A percentile compares a stretch with the other conserved stretches of the same genome.
Evolutionary conservation across 2,329 filamentous ascomycete genomes (phyloP).

Genomic region (Ceratocystis ficicola): DNA sequence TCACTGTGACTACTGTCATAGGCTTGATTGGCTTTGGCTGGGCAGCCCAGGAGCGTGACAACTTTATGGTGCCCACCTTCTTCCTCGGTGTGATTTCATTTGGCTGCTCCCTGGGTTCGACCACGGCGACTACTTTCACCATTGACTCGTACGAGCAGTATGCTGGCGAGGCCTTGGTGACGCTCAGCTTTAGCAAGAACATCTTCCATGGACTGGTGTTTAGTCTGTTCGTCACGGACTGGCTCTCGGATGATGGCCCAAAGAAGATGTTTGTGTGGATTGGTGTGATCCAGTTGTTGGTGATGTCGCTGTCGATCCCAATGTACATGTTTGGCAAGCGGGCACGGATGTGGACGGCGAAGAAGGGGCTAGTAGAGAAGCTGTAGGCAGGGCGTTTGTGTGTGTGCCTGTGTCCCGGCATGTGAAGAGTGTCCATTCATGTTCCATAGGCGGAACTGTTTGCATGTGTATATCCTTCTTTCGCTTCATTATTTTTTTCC

Average conservation of each 20-base stretch:
- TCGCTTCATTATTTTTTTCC: background rate
- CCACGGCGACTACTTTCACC: slow-evolving; percentile 84
- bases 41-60: slow-evolving; percentile 61
- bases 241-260: slow-evolving; percentile 64
- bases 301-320: slow-evolving; percentile 64
- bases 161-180: slow-evolving; percentile 86
- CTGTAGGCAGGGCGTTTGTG: slow-evolving; percentile 29
- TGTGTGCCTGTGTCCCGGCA: background rate
- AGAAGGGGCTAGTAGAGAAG: slow-evolving; percentile 76
- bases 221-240: slow-evolving; percentile 73
- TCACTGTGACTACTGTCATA: slow-evolving; percentile 63
- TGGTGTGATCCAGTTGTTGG: slow-evolving; percentile 71
- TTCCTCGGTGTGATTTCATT: slow-evolving; percentile 92
- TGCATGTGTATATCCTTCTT: background rate
- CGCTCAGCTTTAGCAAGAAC: slow-evolving; percentile 90
- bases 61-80: slow-evolving; percentile 82
- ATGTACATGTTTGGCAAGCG: slow-evolving; percentile 94
- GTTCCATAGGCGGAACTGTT: background rate
- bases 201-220: slow-evolving; percentile 84
- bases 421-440: too few species aligned
- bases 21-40: slow-evolving; percentile 96
- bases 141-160: slow-evolving; percentile 91
- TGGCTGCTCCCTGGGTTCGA: slow-evolving; percentile 79
- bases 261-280: slow-evolving; percentile 71
- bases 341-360: slow-evolving; percentile 84